Base-by-base conservation (phyloP, 2,329 filamentous ascomycete species). In the Paradendryphiella salina region DNA sequence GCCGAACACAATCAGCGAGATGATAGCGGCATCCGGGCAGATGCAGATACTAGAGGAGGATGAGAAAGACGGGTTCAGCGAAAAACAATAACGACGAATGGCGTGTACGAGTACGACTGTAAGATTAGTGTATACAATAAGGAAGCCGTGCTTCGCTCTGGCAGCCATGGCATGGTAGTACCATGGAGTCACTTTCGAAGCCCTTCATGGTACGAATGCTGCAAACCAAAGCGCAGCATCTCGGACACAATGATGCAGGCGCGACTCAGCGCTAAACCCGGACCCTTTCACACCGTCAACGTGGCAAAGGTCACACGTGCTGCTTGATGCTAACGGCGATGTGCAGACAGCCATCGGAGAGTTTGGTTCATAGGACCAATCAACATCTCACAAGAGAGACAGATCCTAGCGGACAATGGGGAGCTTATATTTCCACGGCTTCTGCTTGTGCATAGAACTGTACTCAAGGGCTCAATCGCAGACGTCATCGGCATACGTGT, bases 21-120 rank as follows among this genome's bases (percentile, higher is more conserved):
- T 63, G 39, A 48, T 70, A 44, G 80, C 50, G 69, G 61, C 56
- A 77, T 60, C 77, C 71, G 63, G 72, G 70, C 47, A 78, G 79
- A 65, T 70, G 75, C 80, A 49, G 28, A 52, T 63, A 46, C 17
- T 45, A 38, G 58, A 59, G 36, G 59, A 61, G 29, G 53, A 56
- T n/a, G 55, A 55, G 4, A 46, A 46, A 13, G 49, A 33, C n/a
- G 43, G 18, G 11, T 37, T 52, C 7, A 41, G 52, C 23, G 61
- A 57, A 39, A 28, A 36, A 10, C 50, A 59, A 51, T 64, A 48
- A 65, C 44, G 31, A 50, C 21, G 28, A 14, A 41, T 18, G 9
- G 38, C 26, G 28, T 61, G 52, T 54, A 60, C 47, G 46, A 60
- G 29, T 52, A 50, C 52, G 50, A 44, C 14, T 63, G 63, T 61